Evolutionary conservation across 352 stramenopile genomes (phyloP).

Genomic region (Pythium aphanidermatum): DNA sequence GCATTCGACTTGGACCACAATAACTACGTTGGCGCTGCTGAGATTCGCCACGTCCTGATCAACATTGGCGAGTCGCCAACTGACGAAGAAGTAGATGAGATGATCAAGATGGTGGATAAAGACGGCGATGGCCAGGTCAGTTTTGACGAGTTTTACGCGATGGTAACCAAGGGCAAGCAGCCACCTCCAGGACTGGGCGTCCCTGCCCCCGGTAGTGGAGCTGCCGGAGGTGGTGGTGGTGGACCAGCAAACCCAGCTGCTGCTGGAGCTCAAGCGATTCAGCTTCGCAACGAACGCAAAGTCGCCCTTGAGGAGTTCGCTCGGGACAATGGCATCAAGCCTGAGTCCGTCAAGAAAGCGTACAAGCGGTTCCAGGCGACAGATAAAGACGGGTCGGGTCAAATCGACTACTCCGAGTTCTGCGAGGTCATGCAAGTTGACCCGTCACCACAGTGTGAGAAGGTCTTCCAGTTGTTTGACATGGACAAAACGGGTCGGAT

Average conservation of each 20-base stretch:
- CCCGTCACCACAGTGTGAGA: constrained; percentile 87
- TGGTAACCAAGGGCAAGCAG: constrained; percentile 92
- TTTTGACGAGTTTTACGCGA: constrained; percentile 95
- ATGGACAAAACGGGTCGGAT: constrained; percentile 90
- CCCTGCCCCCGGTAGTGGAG: constrained; percentile 20
- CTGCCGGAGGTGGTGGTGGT: constrained; percentile 24
- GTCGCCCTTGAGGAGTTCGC: constrained; percentile 91
- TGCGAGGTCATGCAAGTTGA: constrained; percentile 95
- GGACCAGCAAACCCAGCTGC: constrained; percentile 20
- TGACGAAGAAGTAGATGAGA: constrained; percentile 95
- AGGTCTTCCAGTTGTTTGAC: constrained; percentile 93
- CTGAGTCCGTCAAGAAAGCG: constrained; percentile 94
- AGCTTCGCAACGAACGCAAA: constrained; percentile 91
- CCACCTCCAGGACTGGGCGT: constrained; percentile 82
- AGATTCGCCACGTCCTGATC: constrained; percentile 93
- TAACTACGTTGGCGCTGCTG: constrained; percentile 92
- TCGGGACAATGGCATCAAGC: constrained; percentile 94
- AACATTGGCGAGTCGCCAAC: constrained; percentile 94
- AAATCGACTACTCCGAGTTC: constrained; percentile 97
- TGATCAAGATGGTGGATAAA: constrained; percentile 96
- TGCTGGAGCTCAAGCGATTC: constrained; percentile 69
- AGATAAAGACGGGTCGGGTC: constrained; percentile 91
- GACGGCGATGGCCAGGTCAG: constrained; percentile 93
- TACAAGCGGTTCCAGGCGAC: constrained; percentile 95
- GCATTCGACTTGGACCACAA: constrained; percentile 95